Evolutionary conservation across 2,329 filamentous ascomycete genomes (phyloP), one percentile per base, ranked within the genome.

Genomic region (Colletotrichum tanaceti): DNA sequence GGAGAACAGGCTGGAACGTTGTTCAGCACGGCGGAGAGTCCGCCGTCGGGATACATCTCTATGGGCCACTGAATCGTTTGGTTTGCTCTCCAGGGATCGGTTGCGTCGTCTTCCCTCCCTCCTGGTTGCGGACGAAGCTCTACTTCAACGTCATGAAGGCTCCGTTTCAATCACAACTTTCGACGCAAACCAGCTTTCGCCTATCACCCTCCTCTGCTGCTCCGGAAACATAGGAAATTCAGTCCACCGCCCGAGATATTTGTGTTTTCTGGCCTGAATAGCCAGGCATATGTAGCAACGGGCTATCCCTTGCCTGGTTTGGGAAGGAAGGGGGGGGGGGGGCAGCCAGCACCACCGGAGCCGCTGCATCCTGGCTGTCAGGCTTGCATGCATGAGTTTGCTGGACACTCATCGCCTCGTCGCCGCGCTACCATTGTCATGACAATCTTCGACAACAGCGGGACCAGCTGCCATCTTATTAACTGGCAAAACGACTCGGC

Each of bases 381-480:
- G 46, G 65, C 54, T 54, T 68, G 62, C 65, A 68, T 68, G 62
- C 65, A 68, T 65, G 61, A 68, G 47, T 28, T 28, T 53, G 46
- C 28, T 52, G 39, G 58, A 32, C 28, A 41, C 24, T 11, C 38
- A 35, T 39, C 39, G 16, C 53, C 41, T 52, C 38, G 54, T 43
- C 43, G 53, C 32, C 16, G 39, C 24, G 28, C 28, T 53, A 10
- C 32, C 16, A 9, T 20, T 54, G 22, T 13, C 35, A 38, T 57
- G 32, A 41, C 52, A 47, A 18, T 49, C 22, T n/a, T 13, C 16
- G 18, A 28, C 14, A 47, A 3, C 11, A 35, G 20, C 16, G 39
- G 44, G 41, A 44, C 18, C 38, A 55, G 46, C 57, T 58, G 52
- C 50, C 53, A 49, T 63, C 62, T 53, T 55, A 55, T 50, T 22